Evolutionary conservation across 805 yeast genomes (phyloP), one percentile per base, ranked within the genome.

Genomic region (Wickerhamiella slavikovae): DNA sequence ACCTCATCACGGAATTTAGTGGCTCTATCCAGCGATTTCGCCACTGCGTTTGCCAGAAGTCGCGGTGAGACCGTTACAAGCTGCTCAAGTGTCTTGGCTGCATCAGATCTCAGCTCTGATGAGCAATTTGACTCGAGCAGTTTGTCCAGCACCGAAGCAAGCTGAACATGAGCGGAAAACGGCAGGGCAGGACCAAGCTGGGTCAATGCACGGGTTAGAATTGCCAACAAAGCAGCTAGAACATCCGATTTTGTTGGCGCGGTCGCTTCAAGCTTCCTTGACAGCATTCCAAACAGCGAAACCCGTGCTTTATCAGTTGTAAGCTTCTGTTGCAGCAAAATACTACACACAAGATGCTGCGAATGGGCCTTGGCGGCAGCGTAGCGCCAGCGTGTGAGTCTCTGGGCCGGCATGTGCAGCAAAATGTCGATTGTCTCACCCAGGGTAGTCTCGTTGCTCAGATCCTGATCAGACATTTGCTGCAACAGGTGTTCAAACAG

Each of bases 11-110:
- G n/a, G n/a, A n/a, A n/a, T n/a, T n/a, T n/a, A n/a, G n/a, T n/a
- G n/a, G n/a, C n/a, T n/a, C n/a, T n/a, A n/a, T n/a, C n/a, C n/a
- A n/a, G n/a, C n/a, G n/a, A n/a, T n/a, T n/a, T n/a, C n/a, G n/a
- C n/a, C n/a, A n/a, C n/a, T n/a, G n/a, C n/a, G n/a, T n/a, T n/a
- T n/a, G n/a, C n/a, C n/a, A n/a, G n/a, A n/a, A 40, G 28, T 2
- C 33, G 26, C 1, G 47, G 45, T 1, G 29, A 28, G n/a, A 24
- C 28, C 4, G 28, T 19, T 12, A 39, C 34, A 4, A 42, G 25
- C 9, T 26, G 24, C 5, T 27, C 28, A 15, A 38, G 13, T 15
- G 38, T 30, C 4, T 28, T 24, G 8, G 38, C 24, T 4, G 28
- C 24, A 10, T 26, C 32, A 9, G 35, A 22, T 3, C 24, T 19